Evolutionary conservation across 768 basidiomycete genomes (phyloP).

Genomic region (Termitomyces eurrhizus): DNA sequence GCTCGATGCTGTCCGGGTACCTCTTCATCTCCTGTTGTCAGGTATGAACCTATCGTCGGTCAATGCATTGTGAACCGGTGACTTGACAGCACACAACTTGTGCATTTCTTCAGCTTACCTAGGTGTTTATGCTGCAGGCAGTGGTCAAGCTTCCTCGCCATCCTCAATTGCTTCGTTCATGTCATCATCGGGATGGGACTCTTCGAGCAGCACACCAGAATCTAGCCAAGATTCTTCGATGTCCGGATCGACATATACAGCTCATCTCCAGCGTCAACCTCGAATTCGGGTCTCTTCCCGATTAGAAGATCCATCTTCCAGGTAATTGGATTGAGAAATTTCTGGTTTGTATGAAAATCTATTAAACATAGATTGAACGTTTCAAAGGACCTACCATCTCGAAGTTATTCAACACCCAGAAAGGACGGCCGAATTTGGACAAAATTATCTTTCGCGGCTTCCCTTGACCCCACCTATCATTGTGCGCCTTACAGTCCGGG

Average conservation of each 20-base stretch:
- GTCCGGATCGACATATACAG: conserved; percentile 31
- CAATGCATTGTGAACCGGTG: conserved; percentile 18
- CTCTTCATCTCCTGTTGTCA: conserved; percentile 24
- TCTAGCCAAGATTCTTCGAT: conserved; percentile 38
- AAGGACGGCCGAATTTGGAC: conserved; percentile 78
- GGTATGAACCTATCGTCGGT: conserved; percentile 20
- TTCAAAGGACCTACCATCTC: conserved; percentile 65
- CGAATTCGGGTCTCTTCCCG: conserved; percentile 59
- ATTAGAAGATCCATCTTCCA: conserved; percentile 48
- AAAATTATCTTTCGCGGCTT: conserved; percentile 68
- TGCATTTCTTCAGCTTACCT: background rate
- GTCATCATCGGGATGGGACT: conserved; percentile 32
- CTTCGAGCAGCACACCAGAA: conserved; percentile 37
- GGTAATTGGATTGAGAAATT: conserved; percentile 32
- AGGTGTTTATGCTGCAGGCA: conserved; percentile 17
- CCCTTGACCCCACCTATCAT: conserved; percentile 84
- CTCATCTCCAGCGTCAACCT: conserved; percentile 38
- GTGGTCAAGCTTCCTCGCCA: conserved; percentile 48
- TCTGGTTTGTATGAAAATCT: background rate
- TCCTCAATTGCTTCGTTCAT: conserved; percentile 37
- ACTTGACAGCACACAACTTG: background rate
- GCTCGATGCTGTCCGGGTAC: conserved; percentile 15
- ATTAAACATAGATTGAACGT: conserved; percentile 15
- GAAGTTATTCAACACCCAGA: conserved; percentile 85
- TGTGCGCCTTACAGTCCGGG: conserved; percentile 72